These are phyloP conservation scores for Rhizophora apiculata DNA, from an alignment of 345 rosid genomes.

Conservation along the genomic window DNA sequence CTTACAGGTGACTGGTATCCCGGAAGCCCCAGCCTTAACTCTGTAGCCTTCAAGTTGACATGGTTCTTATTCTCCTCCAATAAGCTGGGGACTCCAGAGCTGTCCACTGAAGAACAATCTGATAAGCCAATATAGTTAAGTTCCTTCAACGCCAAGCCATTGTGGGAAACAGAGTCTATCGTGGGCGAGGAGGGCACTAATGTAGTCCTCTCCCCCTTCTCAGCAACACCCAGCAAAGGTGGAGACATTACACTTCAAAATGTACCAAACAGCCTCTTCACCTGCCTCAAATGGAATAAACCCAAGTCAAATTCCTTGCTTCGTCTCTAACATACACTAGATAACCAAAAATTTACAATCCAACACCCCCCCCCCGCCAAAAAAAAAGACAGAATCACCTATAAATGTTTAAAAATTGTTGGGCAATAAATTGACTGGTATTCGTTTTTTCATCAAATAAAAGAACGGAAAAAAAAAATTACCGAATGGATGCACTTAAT, in stretches of 20 bases:
- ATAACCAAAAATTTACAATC: neutral
- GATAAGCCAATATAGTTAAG: constrained; percentile 71
- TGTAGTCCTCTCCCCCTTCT: constrained; percentile 49
- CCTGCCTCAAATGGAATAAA: constrained; percentile 17
- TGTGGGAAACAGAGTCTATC: constrained; percentile 38
- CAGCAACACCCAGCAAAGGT: constrained; percentile 52
- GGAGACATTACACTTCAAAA: constrained; percentile 59
- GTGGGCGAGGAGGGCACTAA: constrained; percentile 46
- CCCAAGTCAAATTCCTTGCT: constrained; percentile 9
- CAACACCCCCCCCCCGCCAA: neutral
- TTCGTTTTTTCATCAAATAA: too few relatives aligned
- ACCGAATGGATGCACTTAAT: too few relatives aligned
- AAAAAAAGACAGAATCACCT: too few relatives aligned
- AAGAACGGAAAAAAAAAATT: too few relatives aligned
- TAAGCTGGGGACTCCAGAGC: constrained; percentile 52
- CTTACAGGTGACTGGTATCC: constrained; percentile 71
- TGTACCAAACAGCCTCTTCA: constrained; percentile 16
- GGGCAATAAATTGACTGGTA: too few relatives aligned
- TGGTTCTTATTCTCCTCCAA: constrained; percentile 46
- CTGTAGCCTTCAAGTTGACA: constrained; percentile 80
- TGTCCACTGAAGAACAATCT: constrained; percentile 76
- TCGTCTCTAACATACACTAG: neutral
- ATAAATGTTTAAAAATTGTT: too few relatives aligned
- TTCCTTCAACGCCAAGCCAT: constrained; percentile 50
- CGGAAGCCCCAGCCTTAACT: constrained; percentile 83